Evolutionary conservation across 2,329 filamentous ascomycete genomes (phyloP), one percentile per base, ranked within the genome.

Genomic region (Aureobasidium sp.): DNA sequence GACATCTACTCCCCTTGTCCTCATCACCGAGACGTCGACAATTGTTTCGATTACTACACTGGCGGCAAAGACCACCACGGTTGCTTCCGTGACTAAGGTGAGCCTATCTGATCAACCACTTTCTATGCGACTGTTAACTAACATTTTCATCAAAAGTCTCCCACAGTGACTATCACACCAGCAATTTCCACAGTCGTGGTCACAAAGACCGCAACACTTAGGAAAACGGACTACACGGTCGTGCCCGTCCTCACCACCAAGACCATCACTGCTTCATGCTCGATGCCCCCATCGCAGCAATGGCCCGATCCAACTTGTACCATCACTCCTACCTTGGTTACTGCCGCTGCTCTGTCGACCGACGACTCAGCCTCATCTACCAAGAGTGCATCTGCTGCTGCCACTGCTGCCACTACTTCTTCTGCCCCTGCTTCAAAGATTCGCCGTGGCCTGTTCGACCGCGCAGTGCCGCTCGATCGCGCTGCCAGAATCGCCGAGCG

Each of bases 221-320:
- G 64, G 17, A 67, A 65, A 53, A 66, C 64, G 5, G 61, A 56
- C 2, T 65, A 52, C 37, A 64, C 57, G 17, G 62, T 64, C 34
- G 62, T 64, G n/a, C 61, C 44, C 11, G 36, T 64, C 34, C 44
- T 66, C 44, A 47, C 55, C 29, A 72, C 70, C 27, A 68, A 63
- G 34, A 72, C 71, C 31, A 64, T 66, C n/a, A 74, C 74, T 2
- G 70, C 72, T 7, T 68, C 62, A 22, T 75, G 73, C 68, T 68
- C 65, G 11, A 55, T 66, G 15, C 73, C 73, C 2, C 60, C 41
- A 0, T 64, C 65, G 14, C 66, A 67, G 37, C 5, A 63, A 0
- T 62, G 47, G 5, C 64, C 48, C 27, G 73, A 75, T 65, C 70
- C 68, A 3, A 66, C 48, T 1, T 67, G 68, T 45, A 66, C 59